These are phyloP conservation scores for Colletotrichum destructivum DNA, from an alignment of 2,329 filamentous ascomycete species.

Conservation along the genomic window DNA sequence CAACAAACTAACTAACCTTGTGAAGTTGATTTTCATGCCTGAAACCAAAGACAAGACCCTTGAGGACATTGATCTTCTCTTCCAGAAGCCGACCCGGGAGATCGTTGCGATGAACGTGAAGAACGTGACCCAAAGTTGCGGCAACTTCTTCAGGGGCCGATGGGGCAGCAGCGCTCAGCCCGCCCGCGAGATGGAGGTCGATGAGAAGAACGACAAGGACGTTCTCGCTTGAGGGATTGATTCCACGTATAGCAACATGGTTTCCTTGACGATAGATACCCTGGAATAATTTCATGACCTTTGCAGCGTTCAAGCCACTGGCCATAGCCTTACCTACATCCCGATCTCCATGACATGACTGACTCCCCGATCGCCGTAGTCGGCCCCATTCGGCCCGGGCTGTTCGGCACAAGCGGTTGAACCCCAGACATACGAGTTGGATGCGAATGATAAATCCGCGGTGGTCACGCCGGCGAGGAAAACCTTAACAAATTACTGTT, in stretches of 20 bases:
- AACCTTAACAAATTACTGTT: no score
- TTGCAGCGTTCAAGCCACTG: no score
- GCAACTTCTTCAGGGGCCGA: conserved; percentile 27
- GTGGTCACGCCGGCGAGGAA: no score
- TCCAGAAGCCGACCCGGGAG: conserved; percentile 73
- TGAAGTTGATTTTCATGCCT: conserved; percentile 72
- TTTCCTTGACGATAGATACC: conserved; percentile 1
- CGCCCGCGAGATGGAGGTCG: background rate
- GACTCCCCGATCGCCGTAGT: no score
- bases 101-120: conserved; percentile 72
- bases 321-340: no score
- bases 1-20: no score
- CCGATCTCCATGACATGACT: no score
- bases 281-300: background rate
- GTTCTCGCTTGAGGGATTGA: background rate
- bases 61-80: conserved; percentile 80
- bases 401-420: no score
- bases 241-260: no score
- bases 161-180: conserved; percentile 4
- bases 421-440: no score
- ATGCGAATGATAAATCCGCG: no score
- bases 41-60: conserved; percentile 79
- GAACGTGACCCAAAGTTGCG: background rate
- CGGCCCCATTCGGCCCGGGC: no score
- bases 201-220: conserved; percentile 22